These are phyloP conservation scores for Verticillium nonalfalfae DNA, from an alignment of 2,329 filamentous ascomycete species.

Conservation along the genomic window DNA sequence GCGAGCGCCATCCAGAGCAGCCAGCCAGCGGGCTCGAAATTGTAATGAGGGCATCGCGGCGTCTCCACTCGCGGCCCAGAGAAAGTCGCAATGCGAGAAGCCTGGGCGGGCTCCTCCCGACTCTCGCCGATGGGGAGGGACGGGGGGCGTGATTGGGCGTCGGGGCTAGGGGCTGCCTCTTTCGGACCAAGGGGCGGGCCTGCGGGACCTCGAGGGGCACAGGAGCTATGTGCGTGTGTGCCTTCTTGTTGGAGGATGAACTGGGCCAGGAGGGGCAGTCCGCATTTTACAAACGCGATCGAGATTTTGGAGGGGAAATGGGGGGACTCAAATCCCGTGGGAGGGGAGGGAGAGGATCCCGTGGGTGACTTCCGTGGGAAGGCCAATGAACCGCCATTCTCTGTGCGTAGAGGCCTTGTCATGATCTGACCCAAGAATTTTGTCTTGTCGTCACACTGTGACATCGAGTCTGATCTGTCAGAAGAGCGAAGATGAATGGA, in stretches of 20 bases:
- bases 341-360: not conserved
- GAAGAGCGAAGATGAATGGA: too few relatives aligned
- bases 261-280: not conserved
- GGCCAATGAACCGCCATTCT: not conserved
- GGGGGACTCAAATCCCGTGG: not conserved
- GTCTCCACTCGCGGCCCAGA: not conserved
- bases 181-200: constrained; percentile 1
- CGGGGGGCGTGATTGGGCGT: not conserved
- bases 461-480: too few relatives aligned
- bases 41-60: not conserved
- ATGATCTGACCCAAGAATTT: not conserved
- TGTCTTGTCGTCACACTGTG: too few relatives aligned
- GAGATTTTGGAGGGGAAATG: not conserved
- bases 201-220: not conserved
- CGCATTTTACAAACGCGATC: not conserved
- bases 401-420: not conserved
- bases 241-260: not conserved
- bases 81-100: not conserved
- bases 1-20: not conserved
- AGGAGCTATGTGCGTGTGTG: not conserved
- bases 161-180: not conserved
- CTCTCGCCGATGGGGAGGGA: not conserved
- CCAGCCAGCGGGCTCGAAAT: not conserved
- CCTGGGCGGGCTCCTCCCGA: not conserved
- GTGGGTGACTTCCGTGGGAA: not conserved